phyloP scores from a whole-genome alignment of 176 grass and related monocot species.

The Olyra latifolia region DNA sequence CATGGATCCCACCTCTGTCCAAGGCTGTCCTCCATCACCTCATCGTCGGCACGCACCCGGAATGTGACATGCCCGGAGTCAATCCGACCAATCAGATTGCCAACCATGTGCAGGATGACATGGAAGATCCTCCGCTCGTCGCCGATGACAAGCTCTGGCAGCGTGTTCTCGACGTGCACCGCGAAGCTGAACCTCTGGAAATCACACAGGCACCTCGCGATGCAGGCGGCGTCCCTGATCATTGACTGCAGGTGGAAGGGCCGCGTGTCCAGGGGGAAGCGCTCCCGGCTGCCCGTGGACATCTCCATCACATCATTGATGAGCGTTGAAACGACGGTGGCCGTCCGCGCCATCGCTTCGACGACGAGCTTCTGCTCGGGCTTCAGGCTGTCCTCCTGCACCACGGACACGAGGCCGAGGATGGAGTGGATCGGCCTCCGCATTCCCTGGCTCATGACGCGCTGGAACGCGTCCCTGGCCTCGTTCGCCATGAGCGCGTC shows the following conservation, averaged over 20 bases:
- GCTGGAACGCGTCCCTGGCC: conserved; percentile 59
- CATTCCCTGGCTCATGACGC: conserved; percentile 65
- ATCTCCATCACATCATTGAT: conserved; percentile 68
- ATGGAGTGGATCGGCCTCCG: conserved; percentile 55
- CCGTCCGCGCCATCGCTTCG: conserved; percentile 38
- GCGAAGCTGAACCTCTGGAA: conserved; percentile 50
- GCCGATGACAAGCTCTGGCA: conserved; percentile 56
- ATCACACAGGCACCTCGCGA: conserved; percentile 53
- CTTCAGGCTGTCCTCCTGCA: conserved; percentile 48
- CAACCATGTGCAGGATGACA: conserved; percentile 74
- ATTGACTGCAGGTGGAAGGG: conserved; percentile 47
- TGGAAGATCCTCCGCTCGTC: conserved; percentile 79
- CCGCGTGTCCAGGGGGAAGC: conserved; percentile 41
- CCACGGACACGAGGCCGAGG: conserved; percentile 47
- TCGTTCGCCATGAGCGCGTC: conserved; percentile 59
- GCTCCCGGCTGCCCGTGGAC: conserved; percentile 40
- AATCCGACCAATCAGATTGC: conserved; percentile 46
- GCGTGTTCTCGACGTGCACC: conserved; percentile 44
- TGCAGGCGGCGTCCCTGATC: conserved; percentile 53
- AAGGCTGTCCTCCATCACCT: conserved; percentile 32
- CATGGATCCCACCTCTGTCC: conserved; percentile 62
- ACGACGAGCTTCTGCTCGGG: conserved; percentile 49
- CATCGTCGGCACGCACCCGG: conserved; percentile 38
- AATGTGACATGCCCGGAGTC: conserved; percentile 48
- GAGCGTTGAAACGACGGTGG: conserved; percentile 52